Conservation (phyloP, 495 filamentous ascomycete genomes). For the Daldinia bambusicola region DNA sequence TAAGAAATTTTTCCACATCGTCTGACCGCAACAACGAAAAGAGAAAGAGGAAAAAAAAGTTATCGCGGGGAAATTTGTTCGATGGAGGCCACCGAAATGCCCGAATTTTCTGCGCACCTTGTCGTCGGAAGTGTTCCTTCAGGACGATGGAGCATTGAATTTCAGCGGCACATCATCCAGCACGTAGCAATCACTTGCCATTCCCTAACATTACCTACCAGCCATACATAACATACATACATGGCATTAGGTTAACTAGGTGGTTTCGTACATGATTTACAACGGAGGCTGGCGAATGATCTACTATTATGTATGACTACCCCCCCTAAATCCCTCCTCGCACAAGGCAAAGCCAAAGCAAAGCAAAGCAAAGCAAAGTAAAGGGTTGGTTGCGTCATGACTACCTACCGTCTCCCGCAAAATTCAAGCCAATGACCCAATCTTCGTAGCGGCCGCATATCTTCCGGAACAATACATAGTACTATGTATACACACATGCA, state of each 20-base stretch:
- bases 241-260: too few relatives aligned
- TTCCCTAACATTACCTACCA: neutral
- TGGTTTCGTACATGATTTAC: slow-evolving; percentile 24
- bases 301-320: neutral
- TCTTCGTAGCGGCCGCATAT: slow-evolving; percentile 27
- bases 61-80: slow-evolving; percentile 17
- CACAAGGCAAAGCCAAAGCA: slow-evolving; percentile 11
- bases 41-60: too few relatives aligned
- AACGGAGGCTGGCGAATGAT: slow-evolving; percentile 16
- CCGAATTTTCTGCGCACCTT: slow-evolving; percentile 27
- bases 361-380: neutral
- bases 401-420: slow-evolving; percentile 15
- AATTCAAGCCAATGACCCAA: slow-evolving; percentile 20
- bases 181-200: slow-evolving; percentile 22
- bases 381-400: slow-evolving; percentile 36
- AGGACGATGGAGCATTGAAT: slow-evolving; percentile 29
- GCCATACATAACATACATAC: slow-evolving; percentile 1
- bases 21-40: slow-evolving; percentile 10
- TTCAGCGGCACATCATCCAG: slow-evolving; percentile 26
- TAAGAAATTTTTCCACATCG: slow-evolving; percentile 21
- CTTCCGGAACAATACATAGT: slow-evolving; percentile 23
- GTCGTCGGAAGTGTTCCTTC: slow-evolving; percentile 16
- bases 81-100: slow-evolving; percentile 30
- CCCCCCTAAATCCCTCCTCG: neutral
- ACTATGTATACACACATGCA: neutral